phyloP scores from a whole-genome alignment of 1,139 yeast species.

The Lodderomyces margitis region DNA sequence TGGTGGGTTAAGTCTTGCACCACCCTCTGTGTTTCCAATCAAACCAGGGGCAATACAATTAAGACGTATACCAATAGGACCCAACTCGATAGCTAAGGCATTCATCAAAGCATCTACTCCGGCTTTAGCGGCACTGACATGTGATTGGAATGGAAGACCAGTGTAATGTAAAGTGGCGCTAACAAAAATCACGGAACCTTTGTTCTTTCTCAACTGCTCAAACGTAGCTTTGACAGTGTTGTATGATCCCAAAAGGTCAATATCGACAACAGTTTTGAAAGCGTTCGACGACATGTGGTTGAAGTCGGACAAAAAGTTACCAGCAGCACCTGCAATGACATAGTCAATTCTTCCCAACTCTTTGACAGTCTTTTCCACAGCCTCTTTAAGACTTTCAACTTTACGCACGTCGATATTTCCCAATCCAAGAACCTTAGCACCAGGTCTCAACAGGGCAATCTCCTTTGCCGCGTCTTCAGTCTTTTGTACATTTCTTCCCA shows the following conservation, averaged over 20 bases:
- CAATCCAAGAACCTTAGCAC: slow-evolving; percentile 68
- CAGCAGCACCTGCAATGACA: slow-evolving; percentile 96
- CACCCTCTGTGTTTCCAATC: slow-evolving; percentile 82
- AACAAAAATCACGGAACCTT: slow-evolving; percentile 80
- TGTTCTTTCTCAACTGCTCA: slow-evolving; percentile 60
- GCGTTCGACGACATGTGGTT: slow-evolving; percentile 81
- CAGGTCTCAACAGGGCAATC: slow-evolving; percentile 55
- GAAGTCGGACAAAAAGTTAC: slow-evolving; percentile 83
- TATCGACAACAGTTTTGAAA: slow-evolving; percentile 81
- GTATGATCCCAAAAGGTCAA: slow-evolving; percentile 84
- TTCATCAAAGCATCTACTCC: slow-evolving; percentile 88
- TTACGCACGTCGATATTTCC: slow-evolving; percentile 81
- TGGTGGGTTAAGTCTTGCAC: slow-evolving; percentile 53
- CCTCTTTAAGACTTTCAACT: slow-evolving; percentile 53
- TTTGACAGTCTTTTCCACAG: slow-evolving; percentile 64
- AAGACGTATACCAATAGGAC: slow-evolving; percentile 81
- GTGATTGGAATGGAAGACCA: slow-evolving; percentile 88
- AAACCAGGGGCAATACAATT: slow-evolving; percentile 92
- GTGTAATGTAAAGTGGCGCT: slow-evolving; percentile 87
- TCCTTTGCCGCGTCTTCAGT: slow-evolving; percentile 70
- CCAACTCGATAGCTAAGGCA: slow-evolving; percentile 85
- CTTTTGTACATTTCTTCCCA: slow-evolving; percentile 73
- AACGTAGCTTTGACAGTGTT: slow-evolving; percentile 85
- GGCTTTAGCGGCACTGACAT: slow-evolving; percentile 94
- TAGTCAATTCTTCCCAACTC: slow-evolving; percentile 75